A percentile compares a stretch with the other conserved stretches of the same genome.
These are phyloP conservation scores for Leishmania arabica DNA, from an alignment of 208 protist genomes.

Conservation along the genomic window DNA sequence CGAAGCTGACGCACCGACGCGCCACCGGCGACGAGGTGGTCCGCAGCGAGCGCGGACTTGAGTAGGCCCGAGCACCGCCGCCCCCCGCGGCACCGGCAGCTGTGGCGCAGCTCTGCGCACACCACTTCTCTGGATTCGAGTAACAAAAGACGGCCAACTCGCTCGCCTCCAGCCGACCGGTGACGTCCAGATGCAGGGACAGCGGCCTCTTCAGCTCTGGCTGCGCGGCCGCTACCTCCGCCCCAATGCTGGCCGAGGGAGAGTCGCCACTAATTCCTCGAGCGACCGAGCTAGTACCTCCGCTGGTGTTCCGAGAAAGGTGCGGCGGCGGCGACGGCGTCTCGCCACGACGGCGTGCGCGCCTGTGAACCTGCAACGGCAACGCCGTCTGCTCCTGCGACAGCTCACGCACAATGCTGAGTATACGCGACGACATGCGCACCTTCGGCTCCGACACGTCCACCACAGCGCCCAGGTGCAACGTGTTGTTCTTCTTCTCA, in stretches of 20 bases:
- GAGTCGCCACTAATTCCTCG: neutral
- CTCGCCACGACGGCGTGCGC: neutral
- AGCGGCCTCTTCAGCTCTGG: constrained; percentile 1
- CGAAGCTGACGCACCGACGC: constrained; percentile 28
- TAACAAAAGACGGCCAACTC: constrained; percentile 46
- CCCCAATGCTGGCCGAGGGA: neutral
- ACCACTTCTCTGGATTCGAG: constrained; percentile 23
- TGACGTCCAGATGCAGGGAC: constrained; percentile 49
- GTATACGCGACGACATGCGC: constrained; percentile 59
- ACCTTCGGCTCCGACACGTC: constrained; percentile 74
- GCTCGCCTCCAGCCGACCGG: constrained; percentile 50
- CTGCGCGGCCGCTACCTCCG: neutral
- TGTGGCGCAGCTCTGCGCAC: neutral
- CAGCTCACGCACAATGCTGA: constrained; percentile 70
- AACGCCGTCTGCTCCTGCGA: constrained; percentile 40
- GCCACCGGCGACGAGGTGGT: constrained; percentile 1
- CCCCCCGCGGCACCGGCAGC: neutral
- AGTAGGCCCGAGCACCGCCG: constrained; percentile 5
- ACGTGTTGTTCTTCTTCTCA: constrained; percentile 26
- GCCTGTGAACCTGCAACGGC: constrained; percentile 14
- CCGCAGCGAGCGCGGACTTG: constrained; percentile 1
- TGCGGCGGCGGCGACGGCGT: neutral
- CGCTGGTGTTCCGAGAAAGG: neutral
- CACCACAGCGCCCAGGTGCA: constrained; percentile 50
- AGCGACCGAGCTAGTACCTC: too few relatives aligned